Percentiles rank a stretch among this genome's conserved stretches.
Evolutionary conservation across 306 rosid genomes (phyloP).

Genomic region (Casuarina glauca): DNA sequence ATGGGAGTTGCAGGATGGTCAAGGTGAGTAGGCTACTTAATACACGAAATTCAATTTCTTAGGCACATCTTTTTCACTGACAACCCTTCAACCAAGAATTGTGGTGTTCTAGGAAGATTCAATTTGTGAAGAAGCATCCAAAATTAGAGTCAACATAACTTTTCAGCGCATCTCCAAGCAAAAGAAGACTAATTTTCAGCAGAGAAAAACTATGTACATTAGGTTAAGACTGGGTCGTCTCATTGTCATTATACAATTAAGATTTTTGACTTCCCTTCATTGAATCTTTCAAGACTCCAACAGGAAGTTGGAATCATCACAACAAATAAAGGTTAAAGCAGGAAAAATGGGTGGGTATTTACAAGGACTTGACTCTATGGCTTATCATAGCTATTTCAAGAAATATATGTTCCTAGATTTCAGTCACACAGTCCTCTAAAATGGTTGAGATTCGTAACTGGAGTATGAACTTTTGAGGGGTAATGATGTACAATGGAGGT

Average conservation of each 20-base stretch:
- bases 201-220: conserved; percentile 38
- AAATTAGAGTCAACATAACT: conserved; percentile 10
- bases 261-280: conserved; percentile 27
- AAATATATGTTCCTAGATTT: conserved; percentile 40
- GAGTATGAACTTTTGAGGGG: conserved; percentile 25
- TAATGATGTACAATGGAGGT: conserved; percentile 41
- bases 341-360: conserved; percentile 29
- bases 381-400: conserved; percentile 19
- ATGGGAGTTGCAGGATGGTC: conserved; percentile 32
- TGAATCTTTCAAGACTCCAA: conserved; percentile 38
- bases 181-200: conserved; percentile 10
- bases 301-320: conserved; percentile 29
- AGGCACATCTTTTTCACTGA: not conserved
- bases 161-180: conserved; percentile 7
- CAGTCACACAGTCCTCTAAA: conserved; percentile 34
- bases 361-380: conserved; percentile 33
- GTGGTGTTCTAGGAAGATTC: not conserved
- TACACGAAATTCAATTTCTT: conserved; percentile 23
- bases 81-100: not conserved
- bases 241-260: conserved; percentile 28
- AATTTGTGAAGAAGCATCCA: conserved; percentile 5
- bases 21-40: conserved; percentile 35
- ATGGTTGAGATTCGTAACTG: conserved; percentile 18
- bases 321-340: conserved; percentile 36
- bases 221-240: conserved; percentile 31